phyloP scores from a whole-genome alignment of 2,329 filamentous ascomycete species.

The Colletotrichum orchidophilum region DNA sequence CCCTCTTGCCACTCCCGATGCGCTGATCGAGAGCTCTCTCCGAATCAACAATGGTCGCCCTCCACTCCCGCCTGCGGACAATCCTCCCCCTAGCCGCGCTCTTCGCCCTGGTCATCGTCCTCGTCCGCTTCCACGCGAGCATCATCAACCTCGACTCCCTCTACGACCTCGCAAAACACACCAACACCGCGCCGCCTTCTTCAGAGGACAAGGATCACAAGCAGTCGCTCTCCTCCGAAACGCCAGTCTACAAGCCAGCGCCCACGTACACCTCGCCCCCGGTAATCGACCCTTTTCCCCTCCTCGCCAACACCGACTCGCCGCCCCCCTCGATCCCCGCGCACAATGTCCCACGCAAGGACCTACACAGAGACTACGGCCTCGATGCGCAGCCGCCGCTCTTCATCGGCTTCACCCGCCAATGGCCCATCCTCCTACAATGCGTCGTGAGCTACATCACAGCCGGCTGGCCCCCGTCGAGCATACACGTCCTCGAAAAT shows the following conservation, averaged over 20 bases:
- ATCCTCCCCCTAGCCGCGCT: constrained; percentile 16
- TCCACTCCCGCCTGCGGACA: constrained; percentile 16
- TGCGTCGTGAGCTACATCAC: constrained; percentile 66
- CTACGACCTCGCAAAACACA: constrained; percentile 1
- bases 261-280: constrained; percentile 48
- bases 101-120: constrained; percentile 25
- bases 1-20: neutral
- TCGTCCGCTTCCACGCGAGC: constrained; percentile 23
- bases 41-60: neutral
- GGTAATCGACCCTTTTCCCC: constrained; percentile 53
- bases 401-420: constrained; percentile 67
- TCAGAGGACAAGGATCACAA: neutral
- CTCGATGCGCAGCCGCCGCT: constrained; percentile 56
- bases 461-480: constrained; percentile 64
- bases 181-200: neutral
- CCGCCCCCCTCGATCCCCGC: constrained; percentile 51
- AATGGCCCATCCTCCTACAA: constrained; percentile 65
- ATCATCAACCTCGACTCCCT: constrained; percentile 8
- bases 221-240: neutral
- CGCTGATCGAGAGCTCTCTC: neutral
- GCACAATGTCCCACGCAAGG: constrained; percentile 53
- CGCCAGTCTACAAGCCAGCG: constrained; percentile 44
- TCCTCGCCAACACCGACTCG: constrained; percentile 41
- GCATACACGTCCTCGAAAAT: constrained; percentile 69
- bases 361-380: constrained; percentile 50